phyloP scores from a whole-genome alignment of 345 rosid genomes.

The Brassica rapa region DNA sequence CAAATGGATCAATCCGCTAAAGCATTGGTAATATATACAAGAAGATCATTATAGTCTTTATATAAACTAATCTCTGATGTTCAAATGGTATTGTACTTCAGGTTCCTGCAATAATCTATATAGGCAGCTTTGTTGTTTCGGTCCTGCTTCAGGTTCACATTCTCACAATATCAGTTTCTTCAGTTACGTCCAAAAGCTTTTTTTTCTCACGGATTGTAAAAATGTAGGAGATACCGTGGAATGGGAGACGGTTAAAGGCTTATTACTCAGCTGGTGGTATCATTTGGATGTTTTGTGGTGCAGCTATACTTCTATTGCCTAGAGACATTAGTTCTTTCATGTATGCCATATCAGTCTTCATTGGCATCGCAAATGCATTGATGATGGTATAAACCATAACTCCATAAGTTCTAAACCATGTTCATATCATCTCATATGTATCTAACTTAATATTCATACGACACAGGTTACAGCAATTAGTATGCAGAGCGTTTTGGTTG shows the following conservation, averaged over 20 bases:
- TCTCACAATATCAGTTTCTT: slow-evolving; percentile 10
- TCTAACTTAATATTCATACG: not conserved
- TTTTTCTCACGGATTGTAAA: not conserved
- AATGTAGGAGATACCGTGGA: slow-evolving; percentile 84
- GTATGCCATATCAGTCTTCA: slow-evolving; percentile 61
- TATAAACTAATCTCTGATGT: not conserved
- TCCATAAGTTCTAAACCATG: no score
- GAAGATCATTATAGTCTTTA: not conserved
- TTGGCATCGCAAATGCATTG: slow-evolving; percentile 84
- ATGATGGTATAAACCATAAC: slow-evolving; percentile 81
- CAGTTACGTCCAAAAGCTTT: not conserved
- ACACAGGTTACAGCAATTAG: slow-evolving; percentile 82
- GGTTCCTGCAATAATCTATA: slow-evolving; percentile 93
- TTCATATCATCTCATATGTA: no score
- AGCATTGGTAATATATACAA: slow-evolving; percentile 68
- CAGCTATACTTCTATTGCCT: slow-evolving; percentile 69
- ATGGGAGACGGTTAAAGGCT: slow-evolving; percentile 71
- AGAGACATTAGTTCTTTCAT: slow-evolving; percentile 55
- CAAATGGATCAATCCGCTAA: slow-evolving; percentile 81
- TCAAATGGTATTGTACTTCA: slow-evolving; percentile 30
- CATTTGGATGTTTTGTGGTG: slow-evolving; percentile 83
- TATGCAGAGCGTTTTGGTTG: slow-evolving; percentile 88
- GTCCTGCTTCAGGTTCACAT: slow-evolving; percentile 70
- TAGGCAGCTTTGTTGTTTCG: slow-evolving; percentile 82
- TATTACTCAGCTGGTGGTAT: slow-evolving; percentile 86